Evolutionary conservation across 2,329 filamentous ascomycete species (phyloP).

Genomic region (Pseudogymnoascus verrucosus): DNA sequence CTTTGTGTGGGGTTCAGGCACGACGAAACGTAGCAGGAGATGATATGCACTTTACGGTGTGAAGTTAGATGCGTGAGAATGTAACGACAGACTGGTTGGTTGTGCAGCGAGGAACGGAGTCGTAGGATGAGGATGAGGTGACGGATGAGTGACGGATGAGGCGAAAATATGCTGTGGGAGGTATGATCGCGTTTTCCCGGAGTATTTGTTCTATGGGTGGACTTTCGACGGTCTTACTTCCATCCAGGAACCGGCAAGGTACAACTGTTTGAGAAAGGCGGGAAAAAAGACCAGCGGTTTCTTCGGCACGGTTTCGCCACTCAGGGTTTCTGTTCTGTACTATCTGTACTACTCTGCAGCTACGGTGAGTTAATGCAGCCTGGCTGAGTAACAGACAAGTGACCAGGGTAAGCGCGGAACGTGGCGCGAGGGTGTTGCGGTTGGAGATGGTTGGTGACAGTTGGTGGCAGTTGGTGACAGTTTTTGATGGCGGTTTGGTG

Average conservation of each 20-base stretch:
- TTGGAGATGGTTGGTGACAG: background rate
- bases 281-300: background rate
- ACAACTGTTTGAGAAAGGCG: background rate
- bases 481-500: background rate
- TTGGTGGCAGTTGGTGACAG: background rate
- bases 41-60: background rate
- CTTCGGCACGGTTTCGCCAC: background rate
- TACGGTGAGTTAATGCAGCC: constrained; percentile 1
- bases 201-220: constrained; percentile 3
- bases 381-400: background rate
- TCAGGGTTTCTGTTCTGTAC: background rate
- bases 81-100: constrained; percentile 10
- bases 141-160: background rate
- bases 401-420: background rate
- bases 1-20: background rate
- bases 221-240: background rate
- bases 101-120: background rate
- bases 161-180: background rate
- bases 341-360: background rate
- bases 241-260: background rate
- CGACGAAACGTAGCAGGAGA: constrained; percentile 2
- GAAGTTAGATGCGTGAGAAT: constrained; percentile 5
- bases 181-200: background rate
- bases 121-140: background rate
- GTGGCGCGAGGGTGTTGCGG: background rate